Evolutionary conservation across 352 stramenopile species (phyloP).

Genomic region (Blastocystis sp.): DNA sequence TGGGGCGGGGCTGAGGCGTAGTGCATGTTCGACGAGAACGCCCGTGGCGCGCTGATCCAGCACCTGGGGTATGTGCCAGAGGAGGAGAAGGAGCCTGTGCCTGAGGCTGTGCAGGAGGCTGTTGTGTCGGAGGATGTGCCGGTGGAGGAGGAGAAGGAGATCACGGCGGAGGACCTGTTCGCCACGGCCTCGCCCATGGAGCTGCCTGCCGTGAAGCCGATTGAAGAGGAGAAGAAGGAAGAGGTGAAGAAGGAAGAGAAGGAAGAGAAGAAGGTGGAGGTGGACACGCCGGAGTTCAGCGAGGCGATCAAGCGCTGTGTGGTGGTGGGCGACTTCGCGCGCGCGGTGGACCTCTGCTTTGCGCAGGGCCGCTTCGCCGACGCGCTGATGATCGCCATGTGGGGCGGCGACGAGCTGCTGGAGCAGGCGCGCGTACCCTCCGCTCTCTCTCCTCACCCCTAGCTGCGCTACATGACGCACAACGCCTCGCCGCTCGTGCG

Average conservation of each 20-base stretch:
- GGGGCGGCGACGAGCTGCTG: constrained; percentile 89
- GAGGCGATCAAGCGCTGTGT: constrained; percentile 88
- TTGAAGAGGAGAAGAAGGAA: not conserved
- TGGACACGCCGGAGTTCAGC: constrained; percentile 80
- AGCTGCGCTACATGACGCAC: constrained; percentile 83
- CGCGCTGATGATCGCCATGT: constrained; percentile 86
- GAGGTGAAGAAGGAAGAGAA: not conserved
- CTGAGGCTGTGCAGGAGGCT: constrained; percentile 49
- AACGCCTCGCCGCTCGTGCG: not conserved
- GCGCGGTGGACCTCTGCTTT: constrained; percentile 92
- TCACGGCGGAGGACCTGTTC: constrained; percentile 57
- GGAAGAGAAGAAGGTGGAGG: not conserved
- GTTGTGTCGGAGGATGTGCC: not conserved
- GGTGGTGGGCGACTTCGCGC: constrained; percentile 93
- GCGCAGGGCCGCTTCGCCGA: constrained; percentile 90
- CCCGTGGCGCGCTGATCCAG: constrained; percentile 69
- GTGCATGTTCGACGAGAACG: constrained; percentile 72
- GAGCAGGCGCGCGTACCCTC: constrained; percentile 89
- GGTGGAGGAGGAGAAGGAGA: not conserved
- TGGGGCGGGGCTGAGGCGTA: not conserved
- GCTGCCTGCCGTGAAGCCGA: not conserved
- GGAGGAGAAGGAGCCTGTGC: constrained; percentile 12
- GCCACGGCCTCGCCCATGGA: not conserved
- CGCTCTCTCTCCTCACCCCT: constrained; percentile 80
- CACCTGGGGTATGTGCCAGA: constrained; percentile 64